These are phyloP conservation scores for Rugosomyces carneus DNA, from an alignment of 1,284 basidiomycete genomes.

Conservation along the genomic window DNA sequence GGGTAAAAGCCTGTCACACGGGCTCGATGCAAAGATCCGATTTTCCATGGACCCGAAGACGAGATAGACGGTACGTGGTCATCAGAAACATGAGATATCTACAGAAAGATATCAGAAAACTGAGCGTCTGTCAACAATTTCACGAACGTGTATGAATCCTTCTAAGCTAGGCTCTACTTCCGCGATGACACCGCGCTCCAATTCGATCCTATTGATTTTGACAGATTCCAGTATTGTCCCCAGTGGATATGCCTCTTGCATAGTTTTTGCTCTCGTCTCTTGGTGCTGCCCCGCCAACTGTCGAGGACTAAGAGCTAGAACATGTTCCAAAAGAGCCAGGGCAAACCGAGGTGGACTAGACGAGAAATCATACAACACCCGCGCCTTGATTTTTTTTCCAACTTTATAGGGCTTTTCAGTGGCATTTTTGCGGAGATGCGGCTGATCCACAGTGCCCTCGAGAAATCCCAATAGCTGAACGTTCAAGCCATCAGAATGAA, in stretches of 20 bases:
- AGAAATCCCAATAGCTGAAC: conserved; percentile 93
- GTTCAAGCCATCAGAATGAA: conserved; percentile 77
- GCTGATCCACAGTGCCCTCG: conserved; percentile 84
- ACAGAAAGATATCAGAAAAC: conserved; percentile 9
- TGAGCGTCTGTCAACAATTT: background rate
- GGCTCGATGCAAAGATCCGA: conserved; percentile 76
- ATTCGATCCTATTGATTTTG: conserved; percentile 69
- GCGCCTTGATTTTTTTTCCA: conserved; percentile 84
- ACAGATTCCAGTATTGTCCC: conserved; percentile 70
- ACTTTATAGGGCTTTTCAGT: conserved; percentile 59
- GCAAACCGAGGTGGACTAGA: conserved; percentile 74
- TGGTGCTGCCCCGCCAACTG: conserved; percentile 23
- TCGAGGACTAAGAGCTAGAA: conserved; percentile 50
- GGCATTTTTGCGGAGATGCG: conserved; percentile 60
- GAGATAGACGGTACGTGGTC: conserved; percentile 81
- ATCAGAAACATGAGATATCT: conserved; percentile 95
- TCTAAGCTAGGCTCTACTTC: conserved; percentile 58
- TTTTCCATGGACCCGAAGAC: conserved; percentile 73
- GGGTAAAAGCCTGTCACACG: conserved; percentile 87
- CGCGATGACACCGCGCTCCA: conserved; percentile 77
- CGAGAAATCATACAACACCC: conserved; percentile 84
- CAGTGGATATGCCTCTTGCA: conserved; percentile 62
- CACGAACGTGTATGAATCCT: conserved; percentile 83
- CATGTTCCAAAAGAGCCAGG: conserved; percentile 72
- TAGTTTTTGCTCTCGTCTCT: conserved; percentile 23